Base-by-base conservation (phyloP, 768 basidiomycete genomes). In the Dacryopinax primogenitus region DNA sequence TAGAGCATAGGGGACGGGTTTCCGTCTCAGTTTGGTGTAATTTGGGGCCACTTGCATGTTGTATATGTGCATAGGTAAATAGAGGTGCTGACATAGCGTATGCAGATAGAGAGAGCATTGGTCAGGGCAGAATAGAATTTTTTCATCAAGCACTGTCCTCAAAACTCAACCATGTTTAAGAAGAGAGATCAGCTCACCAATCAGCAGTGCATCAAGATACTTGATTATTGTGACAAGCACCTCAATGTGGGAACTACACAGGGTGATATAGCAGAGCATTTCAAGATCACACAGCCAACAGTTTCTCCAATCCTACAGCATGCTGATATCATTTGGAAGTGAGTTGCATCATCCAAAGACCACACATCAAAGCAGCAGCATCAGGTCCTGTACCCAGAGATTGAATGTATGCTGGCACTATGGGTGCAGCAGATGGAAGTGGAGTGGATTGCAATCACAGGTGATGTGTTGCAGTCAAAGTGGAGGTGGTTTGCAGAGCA, bases 381-480 rank as follows among this genome's bases (percentile, higher is more conserved):
- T 11, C 74, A 76, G 41, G 75, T 71, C 1, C 63, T 74, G 35
- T 73, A 76, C 39, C 75, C 76, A 1, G 72, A 77, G 37, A 68
- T 79, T 1, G 67, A 66, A 0, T 72, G 77, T 28, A 76, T 77
- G 74, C 39, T 78, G 69, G 67, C 75, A 0, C 65, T 78, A 0
- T 78, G 78, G 77, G 71, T 77, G 6, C 68, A 68, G n/a, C 73
- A 76, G 47, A 78, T 74, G 16, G 73, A 74, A 73, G 35, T 32
- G 0, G 71, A 76, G 64, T 64, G 64, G 1, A 62, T 80, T n/a
- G 16, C 71, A 0, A 33, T 80, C n/a, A 79, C 70, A 36, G 74
- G 76, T 0, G 73, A 74, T n/a, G 72, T 77, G 12, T 66, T 80
- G 45, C 58, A 62, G 0, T 68, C 74, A 33, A 77, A 79, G 67